phyloP scores from a whole-genome alignment of 257 asterid species.

The Nyctanthes arbortristis region DNA sequence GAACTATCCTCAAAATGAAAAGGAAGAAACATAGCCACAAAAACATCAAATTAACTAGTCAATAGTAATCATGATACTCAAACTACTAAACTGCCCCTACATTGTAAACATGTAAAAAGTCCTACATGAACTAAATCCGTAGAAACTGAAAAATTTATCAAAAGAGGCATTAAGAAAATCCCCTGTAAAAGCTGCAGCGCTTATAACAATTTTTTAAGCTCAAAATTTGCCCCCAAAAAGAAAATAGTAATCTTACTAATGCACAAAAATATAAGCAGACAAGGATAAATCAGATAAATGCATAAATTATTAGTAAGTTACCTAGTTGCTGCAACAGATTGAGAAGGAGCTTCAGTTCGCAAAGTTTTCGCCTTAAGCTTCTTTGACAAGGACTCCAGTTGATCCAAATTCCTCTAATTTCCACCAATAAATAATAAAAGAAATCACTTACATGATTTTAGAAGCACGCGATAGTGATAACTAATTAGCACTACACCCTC shows the following conservation, averaged over 20 bases:
- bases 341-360: constrained; percentile 93
- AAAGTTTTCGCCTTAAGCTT: constrained; percentile 86
- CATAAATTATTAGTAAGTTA: constrained; percentile 4
- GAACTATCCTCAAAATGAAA: background rate
- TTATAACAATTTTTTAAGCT: background rate
- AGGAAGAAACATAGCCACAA: background rate
- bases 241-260: background rate
- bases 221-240: background rate
- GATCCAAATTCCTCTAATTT: constrained; percentile 90
- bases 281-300: background rate
- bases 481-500: no score
- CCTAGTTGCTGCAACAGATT: constrained; percentile 97
- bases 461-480: no score
- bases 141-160: background rate
- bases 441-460: no score
- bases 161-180: background rate
- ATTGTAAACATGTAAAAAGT: no score
- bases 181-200: background rate
- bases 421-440: background rate
- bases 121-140: background rate
- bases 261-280: background rate
- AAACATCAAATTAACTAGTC: background rate
- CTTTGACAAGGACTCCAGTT: constrained; percentile 90
- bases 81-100: background rate
- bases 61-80: background rate